Base-by-base conservation (phyloP, 2,329 filamentous ascomycete genomes). In the Ustilaginoidea virens region DNA sequence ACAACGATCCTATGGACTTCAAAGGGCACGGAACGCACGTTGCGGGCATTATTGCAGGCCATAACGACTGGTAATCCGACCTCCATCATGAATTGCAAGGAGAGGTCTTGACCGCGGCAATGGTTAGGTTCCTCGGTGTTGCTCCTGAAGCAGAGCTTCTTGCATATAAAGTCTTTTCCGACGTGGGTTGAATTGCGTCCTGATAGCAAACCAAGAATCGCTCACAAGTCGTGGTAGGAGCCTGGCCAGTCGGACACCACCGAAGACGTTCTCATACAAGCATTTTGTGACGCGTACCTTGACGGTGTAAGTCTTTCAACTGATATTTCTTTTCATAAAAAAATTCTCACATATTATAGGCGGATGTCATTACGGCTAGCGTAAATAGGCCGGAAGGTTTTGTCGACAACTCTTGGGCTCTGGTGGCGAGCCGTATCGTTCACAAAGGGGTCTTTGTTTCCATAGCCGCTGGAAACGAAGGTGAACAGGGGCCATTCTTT, bases 391-490 rank as follows among this genome's bases (percentile, higher is more conserved):
- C 49, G 1, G 44, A 48, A 24, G 60, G 60, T 12, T 58, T 54
- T 38, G 39, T 40, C 13, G 47, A 56, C 20, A 57, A 58, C 20
- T 53, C 56, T 6, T 60, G 52, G 58, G 56, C 57, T 2, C 37
- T 53, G 2, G 42, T 62, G 3, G 51, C 56, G 7, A 53, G 48
- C 16, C 48, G 54, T 5, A 46, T 62, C 22, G 57, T 59, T 5
- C 40, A 51, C 4, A 47, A 55, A 14, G 64, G 65, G 6, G 49
- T 68, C 1, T 55, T 66, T 7, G 53, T 66, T 11, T 56, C 59
- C 7, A 56, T 67, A 15, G 58, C 64, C 2, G 62, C 60, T 4
- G 65, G 66, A 10, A 70, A 70, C 31, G 54, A 59, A 11, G 65
- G 66, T 15, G 46, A 47, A 10, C 44, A 47, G 8, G 65, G 65